Evolutionary conservation across 2,329 filamentous ascomycete genomes (phyloP), one percentile per base, ranked within the genome.

Genomic region (Albophoma yamanashiensis): DNA sequence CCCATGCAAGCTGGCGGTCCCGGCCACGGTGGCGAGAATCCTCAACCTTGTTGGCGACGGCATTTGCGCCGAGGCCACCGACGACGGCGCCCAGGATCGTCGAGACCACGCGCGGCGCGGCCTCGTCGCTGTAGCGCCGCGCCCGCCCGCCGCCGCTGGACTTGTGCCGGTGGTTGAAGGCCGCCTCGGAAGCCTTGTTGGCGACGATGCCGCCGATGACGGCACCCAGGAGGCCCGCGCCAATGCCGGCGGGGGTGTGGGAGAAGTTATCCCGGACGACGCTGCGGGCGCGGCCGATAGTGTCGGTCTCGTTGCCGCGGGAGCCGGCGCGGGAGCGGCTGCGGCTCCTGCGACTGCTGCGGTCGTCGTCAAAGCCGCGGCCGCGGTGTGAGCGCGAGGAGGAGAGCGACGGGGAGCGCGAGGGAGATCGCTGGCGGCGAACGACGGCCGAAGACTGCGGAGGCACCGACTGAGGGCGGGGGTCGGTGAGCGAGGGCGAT

Each of bases 1-100:
- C 74, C 74, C 74, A 74, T 6, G 66, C 66, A 15, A 70, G 62
- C 61, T 74, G 69, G 22, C 67, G 68, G n/a, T 65, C 64, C 39
- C 68, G 68, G 55, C 70, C 72, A 39, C 69, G 68, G 17, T 72
- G 70, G 15, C 70, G 69, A 8, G 71, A 70, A 57, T 69, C 67
- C 65, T 79, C 77, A 14, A 80, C 67, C 55, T 72, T 71, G 63
- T 75, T 77, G 63, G 78, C 76, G 42, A 81, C 67, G 17, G 77
- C 79, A 58, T 81, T 84, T 15, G 81, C 81, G 5, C 80, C 80
- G 12, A 84, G 72, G 4, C 81, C 81, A 3, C 80, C 81, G 0
- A 82, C 80, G 4, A 82, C 78, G 1, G 80, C 82, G 2, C 82
- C 81, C 4, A 83, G 73, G 12, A 83, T 70, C 12, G 82, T 82